Evolutionary conservation across 331 rosid species (phyloP).

Genomic region (Dryas integrifolia): DNA sequence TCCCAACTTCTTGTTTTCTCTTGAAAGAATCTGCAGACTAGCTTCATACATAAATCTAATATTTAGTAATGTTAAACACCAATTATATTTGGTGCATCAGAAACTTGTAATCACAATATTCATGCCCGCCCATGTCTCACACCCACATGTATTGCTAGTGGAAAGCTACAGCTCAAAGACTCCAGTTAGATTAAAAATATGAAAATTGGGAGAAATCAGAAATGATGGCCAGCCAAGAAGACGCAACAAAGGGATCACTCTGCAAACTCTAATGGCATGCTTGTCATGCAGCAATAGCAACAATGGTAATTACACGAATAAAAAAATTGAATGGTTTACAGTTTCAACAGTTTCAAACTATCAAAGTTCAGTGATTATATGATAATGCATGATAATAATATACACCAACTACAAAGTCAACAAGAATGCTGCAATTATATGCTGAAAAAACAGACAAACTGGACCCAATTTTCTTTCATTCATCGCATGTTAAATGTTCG

Average conservation of each 20-base stretch:
- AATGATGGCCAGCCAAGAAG: no score
- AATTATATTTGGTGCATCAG: background rate
- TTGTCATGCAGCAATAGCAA: no score
- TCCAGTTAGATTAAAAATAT: background rate
- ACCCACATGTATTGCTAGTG: background rate
- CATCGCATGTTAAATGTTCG: constrained; percentile 17
- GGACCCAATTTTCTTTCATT: background rate
- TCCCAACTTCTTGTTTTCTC: background rate
- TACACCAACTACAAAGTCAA: no score
- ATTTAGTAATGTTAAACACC: background rate
- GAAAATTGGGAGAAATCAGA: no score
- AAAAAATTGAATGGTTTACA: no score
- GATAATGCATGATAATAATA: background rate
- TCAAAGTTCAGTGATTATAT: background rate
- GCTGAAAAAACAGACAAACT: background rate
- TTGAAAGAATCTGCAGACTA: background rate
- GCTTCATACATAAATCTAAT: background rate
- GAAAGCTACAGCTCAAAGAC: background rate
- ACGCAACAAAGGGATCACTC: no score
- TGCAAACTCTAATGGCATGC: no score
- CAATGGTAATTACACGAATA: no score
- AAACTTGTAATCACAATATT: background rate
- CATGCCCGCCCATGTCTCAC: background rate
- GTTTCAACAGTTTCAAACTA: no score
- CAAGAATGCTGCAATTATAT: no score